A percentile compares a stretch with the other conserved stretches of the same genome.
Conservation (phyloP, 2,329 filamentous ascomycete species). For the Plectosphaerella sp. region DNA sequence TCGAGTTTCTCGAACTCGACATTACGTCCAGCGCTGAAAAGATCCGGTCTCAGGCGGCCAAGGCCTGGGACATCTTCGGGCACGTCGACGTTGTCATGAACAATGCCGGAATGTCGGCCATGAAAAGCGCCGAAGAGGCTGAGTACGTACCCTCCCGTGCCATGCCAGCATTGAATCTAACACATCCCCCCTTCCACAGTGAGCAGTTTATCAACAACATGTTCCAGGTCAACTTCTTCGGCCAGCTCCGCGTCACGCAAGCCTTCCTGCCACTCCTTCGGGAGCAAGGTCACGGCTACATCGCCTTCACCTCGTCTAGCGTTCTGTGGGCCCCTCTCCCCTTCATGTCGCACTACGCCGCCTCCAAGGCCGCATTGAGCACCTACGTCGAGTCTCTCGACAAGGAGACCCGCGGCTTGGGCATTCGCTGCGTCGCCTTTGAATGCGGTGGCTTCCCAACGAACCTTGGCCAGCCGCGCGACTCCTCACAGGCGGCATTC, state of each 20-base stretch:
- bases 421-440: slow-evolving; percentile 1
- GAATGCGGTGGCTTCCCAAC: slow-evolving; percentile 7
- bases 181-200: slow-evolving; percentile 8
- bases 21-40: slow-evolving; percentile 13
- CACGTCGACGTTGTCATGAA: slow-evolving; percentile 25
- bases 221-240: slow-evolving; percentile 19
- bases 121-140: slow-evolving; percentile 23
- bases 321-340: slow-evolving; percentile 7
- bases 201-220: slow-evolving; percentile 22
- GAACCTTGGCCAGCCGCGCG: slow-evolving; percentile 14
- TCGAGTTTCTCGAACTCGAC: slow-evolving; percentile 34
- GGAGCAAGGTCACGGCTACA: slow-evolving; percentile 14
- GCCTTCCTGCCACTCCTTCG: slow-evolving; percentile 21
- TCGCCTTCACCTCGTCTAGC: slow-evolving; percentile 23
- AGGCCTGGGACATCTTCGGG: slow-evolving; percentile 37
- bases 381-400: slow-evolving; percentile 11
- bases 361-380: slow-evolving; percentile 19
- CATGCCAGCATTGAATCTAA: not conserved
- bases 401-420: not conserved
- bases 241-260: slow-evolving; percentile 17
- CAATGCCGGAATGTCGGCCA: slow-evolving; percentile 13
- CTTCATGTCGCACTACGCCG: slow-evolving; percentile 20
- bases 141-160: slow-evolving; percentile 15
- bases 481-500: slow-evolving; percentile 7
- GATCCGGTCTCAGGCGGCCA: slow-evolving; percentile 33